These are phyloP conservation scores for Xylaria cubensis DNA, from an alignment of 495 filamentous ascomycete genomes.

Conservation along the genomic window DNA sequence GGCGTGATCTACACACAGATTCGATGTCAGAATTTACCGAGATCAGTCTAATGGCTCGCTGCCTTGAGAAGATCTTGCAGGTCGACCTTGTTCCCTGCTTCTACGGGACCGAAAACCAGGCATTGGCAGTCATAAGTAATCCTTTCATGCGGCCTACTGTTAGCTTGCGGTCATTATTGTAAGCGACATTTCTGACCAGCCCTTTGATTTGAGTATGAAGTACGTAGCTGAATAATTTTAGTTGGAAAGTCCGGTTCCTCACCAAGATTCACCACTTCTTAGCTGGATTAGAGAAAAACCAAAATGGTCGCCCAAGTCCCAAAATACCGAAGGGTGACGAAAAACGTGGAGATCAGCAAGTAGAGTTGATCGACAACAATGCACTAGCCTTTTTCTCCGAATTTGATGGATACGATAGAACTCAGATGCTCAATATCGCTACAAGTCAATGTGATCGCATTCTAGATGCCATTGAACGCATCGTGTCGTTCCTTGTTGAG, in stretches of 20 bases:
- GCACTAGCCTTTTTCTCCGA: not conserved
- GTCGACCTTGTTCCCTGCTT: not conserved
- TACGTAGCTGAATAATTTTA: not conserved
- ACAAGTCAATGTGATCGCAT: slow-evolving; percentile 4
- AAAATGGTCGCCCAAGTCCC: not conserved
- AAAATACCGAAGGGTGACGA: not conserved
- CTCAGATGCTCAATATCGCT: slow-evolving; percentile 4
- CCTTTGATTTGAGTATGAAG: not conserved
- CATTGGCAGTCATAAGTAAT: not conserved
- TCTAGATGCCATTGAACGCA: not conserved
- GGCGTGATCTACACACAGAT: not conserved
- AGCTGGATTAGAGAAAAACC: not conserved
- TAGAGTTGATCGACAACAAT: not conserved
- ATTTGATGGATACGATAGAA: not conserved
- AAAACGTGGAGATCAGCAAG: not conserved
- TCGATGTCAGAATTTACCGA: slow-evolving; percentile 1
- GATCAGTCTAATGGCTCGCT: slow-evolving; percentile 3
- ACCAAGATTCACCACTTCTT: not conserved
- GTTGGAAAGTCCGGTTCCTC: slow-evolving; percentile 7
- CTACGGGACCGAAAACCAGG: not conserved
- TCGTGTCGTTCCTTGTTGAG: not conserved
- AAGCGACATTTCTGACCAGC: not conserved
- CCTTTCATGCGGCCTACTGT: not conserved
- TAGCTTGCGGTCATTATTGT: not conserved
- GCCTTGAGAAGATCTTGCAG: not conserved